Conservation (phyloP, 2,329 filamentous ascomycete species). For the Venturia asperata region DNA sequence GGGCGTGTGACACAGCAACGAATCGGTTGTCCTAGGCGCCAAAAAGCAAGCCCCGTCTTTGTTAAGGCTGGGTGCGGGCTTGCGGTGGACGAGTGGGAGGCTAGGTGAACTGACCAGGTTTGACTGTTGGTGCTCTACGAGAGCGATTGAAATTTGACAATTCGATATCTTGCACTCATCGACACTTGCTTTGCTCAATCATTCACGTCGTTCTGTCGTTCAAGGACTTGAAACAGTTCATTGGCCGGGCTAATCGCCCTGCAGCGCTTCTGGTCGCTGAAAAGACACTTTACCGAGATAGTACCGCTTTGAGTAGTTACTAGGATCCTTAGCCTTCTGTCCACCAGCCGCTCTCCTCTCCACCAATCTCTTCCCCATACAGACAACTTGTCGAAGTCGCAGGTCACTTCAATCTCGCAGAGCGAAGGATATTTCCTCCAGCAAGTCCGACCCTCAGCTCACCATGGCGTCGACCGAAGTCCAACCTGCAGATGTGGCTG, state of each 20-base stretch:
- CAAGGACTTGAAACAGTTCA: neutral
- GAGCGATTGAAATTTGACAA: neutral
- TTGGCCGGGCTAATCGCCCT: neutral
- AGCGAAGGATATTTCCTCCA: neutral
- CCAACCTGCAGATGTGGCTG: constrained; percentile 34
- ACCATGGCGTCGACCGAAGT: constrained; percentile 22
- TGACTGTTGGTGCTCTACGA: neutral
- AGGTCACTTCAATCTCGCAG: neutral
- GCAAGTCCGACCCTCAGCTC: neutral
- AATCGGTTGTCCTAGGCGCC: neutral
- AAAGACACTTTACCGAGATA: neutral
- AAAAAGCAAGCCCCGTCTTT: constrained; percentile 5
- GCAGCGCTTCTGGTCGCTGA: neutral
- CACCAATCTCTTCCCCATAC: constrained; percentile 3
- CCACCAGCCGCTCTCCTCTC: constrained; percentile 4
- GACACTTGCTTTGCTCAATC: neutral
- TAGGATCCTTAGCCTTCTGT: neutral
- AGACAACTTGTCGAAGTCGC: neutral
- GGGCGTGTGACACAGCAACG: neutral
- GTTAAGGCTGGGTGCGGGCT: neutral
- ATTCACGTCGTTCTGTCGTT: neutral
- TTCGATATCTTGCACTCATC: neutral
- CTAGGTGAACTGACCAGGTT: neutral
- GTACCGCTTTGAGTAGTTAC: neutral
- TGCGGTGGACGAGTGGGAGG: constrained; percentile 3